phyloP scores from a whole-genome alignment of 257 asterid genomes.

The Ajuga chamaepitys region DNA sequence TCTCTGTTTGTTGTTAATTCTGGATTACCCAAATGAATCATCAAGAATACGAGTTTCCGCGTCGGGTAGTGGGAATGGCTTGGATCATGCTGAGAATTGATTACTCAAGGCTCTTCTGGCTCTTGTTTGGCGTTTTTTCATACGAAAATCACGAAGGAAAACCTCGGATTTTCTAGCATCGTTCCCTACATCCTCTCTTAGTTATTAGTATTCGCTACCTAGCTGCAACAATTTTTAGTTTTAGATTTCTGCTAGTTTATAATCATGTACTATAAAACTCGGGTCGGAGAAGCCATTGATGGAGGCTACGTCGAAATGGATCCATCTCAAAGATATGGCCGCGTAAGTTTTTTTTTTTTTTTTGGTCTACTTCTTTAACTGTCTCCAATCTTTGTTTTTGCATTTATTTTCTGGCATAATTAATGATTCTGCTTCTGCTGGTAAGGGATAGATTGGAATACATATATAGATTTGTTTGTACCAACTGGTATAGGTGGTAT shows the following conservation, averaged over 20 bases:
- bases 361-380: neutral
- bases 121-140: constrained; percentile 60
- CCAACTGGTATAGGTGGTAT: too few species aligned
- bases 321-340: constrained; percentile 71
- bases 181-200: neutral
- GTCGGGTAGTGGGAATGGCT: constrained; percentile 41
- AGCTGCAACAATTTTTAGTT: neutral
- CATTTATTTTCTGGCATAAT: too few species aligned
- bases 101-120: constrained; percentile 75
- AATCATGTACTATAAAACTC: constrained; percentile 9
- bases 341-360: constrained; percentile 42
- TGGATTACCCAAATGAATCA: constrained; percentile 30
- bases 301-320: constrained; percentile 61
- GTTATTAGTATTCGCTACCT: too few species aligned
- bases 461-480: too few species aligned
- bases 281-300: constrained; percentile 22
- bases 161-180: constrained; percentile 65
- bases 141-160: constrained; percentile 80
- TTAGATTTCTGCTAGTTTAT: neutral
- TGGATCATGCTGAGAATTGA: constrained; percentile 80
- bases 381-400: neutral
- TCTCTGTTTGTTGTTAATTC: neutral
- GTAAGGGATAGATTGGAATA: too few species aligned
- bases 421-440: too few species aligned
- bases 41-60: constrained; percentile 35